A percentile compares a stretch with the other conserved stretches of the same genome.
These are phyloP conservation scores for Gossypium rotundifolium DNA, from an alignment of 345 rosid species.

Conservation along the genomic window DNA sequence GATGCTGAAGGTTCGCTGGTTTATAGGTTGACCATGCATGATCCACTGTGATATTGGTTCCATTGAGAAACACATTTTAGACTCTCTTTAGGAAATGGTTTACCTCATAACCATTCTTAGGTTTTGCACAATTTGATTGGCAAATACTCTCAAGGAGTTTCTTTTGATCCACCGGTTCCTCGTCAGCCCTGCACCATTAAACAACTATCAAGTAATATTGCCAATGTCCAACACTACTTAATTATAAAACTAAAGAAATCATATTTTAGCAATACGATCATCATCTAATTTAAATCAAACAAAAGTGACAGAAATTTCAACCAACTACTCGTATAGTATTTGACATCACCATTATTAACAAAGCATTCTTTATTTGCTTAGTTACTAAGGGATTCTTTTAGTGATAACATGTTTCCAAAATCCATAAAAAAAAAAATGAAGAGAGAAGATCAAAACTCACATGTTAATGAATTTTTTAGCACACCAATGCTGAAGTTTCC, in stretches of 20 bases:
- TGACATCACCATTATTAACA: background rate
- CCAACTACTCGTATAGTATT: background rate
- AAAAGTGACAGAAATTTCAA: too few relatives aligned
- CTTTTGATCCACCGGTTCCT: slow-evolving; percentile 47
- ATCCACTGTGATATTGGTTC: too few relatives aligned
- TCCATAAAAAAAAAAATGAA: too few relatives aligned
- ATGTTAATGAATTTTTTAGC: background rate
- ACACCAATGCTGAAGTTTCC: background rate
- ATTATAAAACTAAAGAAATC: too few relatives aligned
- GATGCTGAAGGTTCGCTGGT: too few relatives aligned
- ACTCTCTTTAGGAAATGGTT: background rate
- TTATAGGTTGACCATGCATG: too few relatives aligned
- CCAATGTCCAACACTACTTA: too few relatives aligned
- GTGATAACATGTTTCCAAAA: too few relatives aligned
- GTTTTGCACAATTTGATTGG: slow-evolving; percentile 48
- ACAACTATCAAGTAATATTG: background rate
- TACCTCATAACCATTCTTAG: slow-evolving; percentile 42
- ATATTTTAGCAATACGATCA: background rate
- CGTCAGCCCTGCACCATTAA: slow-evolving; percentile 40
- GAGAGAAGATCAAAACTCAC: background rate
- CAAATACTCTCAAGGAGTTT: slow-evolving; percentile 49
- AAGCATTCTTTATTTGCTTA: background rate
- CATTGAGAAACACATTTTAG: too few relatives aligned
- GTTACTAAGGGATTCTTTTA: background rate
- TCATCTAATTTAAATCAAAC: background rate